phyloP scores from a whole-genome alignment of 1,284 basidiomycete genomes.

The Phellinidium pouzarii region DNA sequence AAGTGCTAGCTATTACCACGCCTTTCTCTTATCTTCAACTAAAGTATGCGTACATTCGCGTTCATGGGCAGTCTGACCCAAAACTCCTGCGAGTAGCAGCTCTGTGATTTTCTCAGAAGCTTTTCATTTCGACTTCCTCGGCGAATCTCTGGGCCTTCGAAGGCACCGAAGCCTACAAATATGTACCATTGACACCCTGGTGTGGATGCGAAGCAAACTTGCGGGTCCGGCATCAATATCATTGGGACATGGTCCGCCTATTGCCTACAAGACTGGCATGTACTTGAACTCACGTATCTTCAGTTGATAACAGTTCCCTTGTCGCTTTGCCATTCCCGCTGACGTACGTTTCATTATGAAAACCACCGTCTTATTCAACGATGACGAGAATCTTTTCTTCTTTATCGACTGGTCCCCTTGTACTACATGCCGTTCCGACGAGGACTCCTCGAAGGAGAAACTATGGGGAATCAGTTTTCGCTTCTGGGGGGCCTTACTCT shows the following conservation, averaged over 20 bases:
- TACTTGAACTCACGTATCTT: neutral
- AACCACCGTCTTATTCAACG: neutral
- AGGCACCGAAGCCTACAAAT: neutral
- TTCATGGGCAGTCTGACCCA: neutral
- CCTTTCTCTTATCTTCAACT: neutral
- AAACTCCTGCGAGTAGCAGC: neutral
- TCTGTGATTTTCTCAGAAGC: conserved; percentile 3
- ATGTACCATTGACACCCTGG: conserved; percentile 5
- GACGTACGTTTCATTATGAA: neutral
- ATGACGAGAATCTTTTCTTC: neutral
- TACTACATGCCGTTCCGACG: neutral
- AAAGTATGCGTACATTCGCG: neutral
- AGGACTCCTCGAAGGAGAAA: conserved; percentile 2
- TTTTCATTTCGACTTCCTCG: conserved; percentile 7
- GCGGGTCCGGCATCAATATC: neutral
- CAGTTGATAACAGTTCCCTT: neutral
- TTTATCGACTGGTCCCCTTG: neutral
- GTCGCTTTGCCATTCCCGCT: neutral
- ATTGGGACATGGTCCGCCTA: neutral
- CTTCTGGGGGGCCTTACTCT: conserved; percentile 1
- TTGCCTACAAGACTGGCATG: neutral
- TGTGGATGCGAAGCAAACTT: neutral
- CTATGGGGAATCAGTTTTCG: conserved; percentile 8
- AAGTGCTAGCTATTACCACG: too few species aligned
- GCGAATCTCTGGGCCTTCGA: conserved; percentile 9